Evolutionary conservation across 2,329 filamentous ascomycete genomes (phyloP).

Genomic region (Trematosphaeria pertusa): DNA sequence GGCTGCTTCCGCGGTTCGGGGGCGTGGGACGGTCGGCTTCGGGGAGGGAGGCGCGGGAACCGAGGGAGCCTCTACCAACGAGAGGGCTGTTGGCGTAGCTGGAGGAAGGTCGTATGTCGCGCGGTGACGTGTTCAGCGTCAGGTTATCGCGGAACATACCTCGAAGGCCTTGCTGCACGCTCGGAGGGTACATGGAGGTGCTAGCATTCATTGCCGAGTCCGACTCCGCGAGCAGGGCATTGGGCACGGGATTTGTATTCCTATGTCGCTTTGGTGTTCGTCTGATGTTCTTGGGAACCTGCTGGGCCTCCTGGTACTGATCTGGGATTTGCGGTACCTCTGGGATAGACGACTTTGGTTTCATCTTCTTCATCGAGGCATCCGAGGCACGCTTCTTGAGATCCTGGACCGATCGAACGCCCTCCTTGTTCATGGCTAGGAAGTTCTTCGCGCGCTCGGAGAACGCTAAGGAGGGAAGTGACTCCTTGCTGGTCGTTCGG

Average conservation of each 20-base stretch:
- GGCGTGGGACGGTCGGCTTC: background rate
- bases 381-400: slow-evolving; percentile 41
- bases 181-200: slow-evolving; percentile 21
- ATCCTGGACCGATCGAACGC: slow-evolving; percentile 31
- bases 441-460: slow-evolving; percentile 42
- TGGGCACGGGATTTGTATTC: slow-evolving; percentile 12
- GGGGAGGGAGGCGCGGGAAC: background rate
- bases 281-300: slow-evolving; percentile 6
- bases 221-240: slow-evolving; percentile 19
- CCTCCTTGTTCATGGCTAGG: slow-evolving; percentile 33
- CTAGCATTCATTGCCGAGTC: slow-evolving; percentile 16
- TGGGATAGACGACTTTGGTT: slow-evolving; percentile 19
- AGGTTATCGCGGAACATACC: slow-evolving; percentile 23
- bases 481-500: slow-evolving; percentile 28
- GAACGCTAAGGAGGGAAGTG: slow-evolving; percentile 20
- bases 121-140: slow-evolving; percentile 14
- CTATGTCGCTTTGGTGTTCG: slow-evolving; percentile 18
- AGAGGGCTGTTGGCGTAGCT: slow-evolving; percentile 19
- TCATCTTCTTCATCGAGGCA: slow-evolving; percentile 32
- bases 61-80: slow-evolving; percentile 3
- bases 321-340: slow-evolving; percentile 31
- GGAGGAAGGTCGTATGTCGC: slow-evolving; percentile 20
- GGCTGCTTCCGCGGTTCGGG: slow-evolving; percentile 19
- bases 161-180: slow-evolving; percentile 27
- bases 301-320: slow-evolving; percentile 13